A percentile compares a stretch with the other conserved stretches of the same genome.
Conservation (phyloP, 306 rosid genomes). For the Leucaena leucocephala region DNA sequence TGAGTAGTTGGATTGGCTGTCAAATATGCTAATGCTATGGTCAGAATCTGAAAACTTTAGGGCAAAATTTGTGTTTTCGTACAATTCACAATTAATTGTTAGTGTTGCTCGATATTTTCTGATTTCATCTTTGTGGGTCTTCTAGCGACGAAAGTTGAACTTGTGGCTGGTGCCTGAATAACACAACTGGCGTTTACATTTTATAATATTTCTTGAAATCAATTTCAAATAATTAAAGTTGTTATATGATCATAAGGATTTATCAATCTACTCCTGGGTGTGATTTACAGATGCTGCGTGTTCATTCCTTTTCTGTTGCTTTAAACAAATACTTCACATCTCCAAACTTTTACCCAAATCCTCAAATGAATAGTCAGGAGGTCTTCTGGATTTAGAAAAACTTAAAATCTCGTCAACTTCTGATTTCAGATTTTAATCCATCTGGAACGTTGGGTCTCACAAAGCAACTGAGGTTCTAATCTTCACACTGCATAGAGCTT, state of each 20-base stretch:
- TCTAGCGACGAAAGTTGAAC: neutral
- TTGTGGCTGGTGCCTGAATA: slow-evolving; percentile 12
- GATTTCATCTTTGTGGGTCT: neutral
- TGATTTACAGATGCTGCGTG: neutral
- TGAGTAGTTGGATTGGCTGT: slow-evolving; percentile 29
- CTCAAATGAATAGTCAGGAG: neutral
- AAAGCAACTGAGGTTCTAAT: neutral
- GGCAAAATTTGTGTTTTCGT: neutral
- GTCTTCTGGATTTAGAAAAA: neutral
- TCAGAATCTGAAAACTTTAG: slow-evolving; percentile 5
- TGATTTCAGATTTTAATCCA: neutral
- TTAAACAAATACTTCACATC: neutral
- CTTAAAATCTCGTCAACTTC: neutral
- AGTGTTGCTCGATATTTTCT: slow-evolving; percentile 5
- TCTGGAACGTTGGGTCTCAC: neutral
- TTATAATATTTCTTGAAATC: neutral
- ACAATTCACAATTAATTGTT: neutral
- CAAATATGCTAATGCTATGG: neutral
- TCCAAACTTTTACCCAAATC: neutral
- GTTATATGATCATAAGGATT: slow-evolving; percentile 3
- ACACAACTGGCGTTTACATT: neutral
- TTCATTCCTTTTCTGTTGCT: neutral
- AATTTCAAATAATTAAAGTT: neutral
- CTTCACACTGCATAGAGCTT: neutral
- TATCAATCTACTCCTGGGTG: neutral